A percentile compares a stretch with the other conserved stretches of the same genome.
Evolutionary conservation across 2,329 filamentous ascomycete genomes (phyloP).

Genomic region (Tolypocladium pustulatum): DNA sequence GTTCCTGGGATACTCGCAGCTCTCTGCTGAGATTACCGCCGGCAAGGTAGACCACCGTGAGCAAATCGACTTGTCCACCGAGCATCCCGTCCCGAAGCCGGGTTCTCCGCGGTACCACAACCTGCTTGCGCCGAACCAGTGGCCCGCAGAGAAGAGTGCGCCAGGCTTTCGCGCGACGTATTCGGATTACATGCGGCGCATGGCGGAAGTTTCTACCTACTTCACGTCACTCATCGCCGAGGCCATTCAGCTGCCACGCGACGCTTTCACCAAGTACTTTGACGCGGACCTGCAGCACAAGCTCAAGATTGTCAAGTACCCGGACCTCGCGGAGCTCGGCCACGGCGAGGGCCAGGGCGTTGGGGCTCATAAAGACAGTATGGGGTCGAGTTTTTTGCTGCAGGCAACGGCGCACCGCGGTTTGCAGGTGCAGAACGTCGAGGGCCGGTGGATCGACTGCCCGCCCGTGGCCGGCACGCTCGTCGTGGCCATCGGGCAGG

Average conservation of each 20-base stretch:
- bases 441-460: conserved; percentile 73
- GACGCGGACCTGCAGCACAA: conserved; percentile 70
- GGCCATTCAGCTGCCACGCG: conserved; percentile 59
- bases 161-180: conserved; percentile 60
- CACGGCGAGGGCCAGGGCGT: conserved; percentile 47
- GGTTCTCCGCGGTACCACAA: conserved; percentile 62
- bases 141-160: conserved; percentile 54
- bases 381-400: conserved; percentile 72
- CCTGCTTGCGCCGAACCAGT: conserved; percentile 68
- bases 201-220: conserved; percentile 60
- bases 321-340: conserved; percentile 54
- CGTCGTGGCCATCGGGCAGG: conserved; percentile 81
- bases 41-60: conserved; percentile 70
- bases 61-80: conserved; percentile 77
- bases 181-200: conserved; percentile 64
- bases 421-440: conserved; percentile 72
- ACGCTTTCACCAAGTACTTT: conserved; percentile 72
- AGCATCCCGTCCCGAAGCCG: conserved; percentile 54
- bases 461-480: conserved; percentile 66
- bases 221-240: conserved; percentile 79
- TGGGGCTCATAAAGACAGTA: conserved; percentile 76
- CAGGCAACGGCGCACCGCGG: conserved; percentile 69
- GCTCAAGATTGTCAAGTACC: conserved; percentile 82
- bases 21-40: conserved; percentile 62
- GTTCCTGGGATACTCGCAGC: conserved; percentile 59